phyloP scores from a whole-genome alignment of 2,329 filamentous ascomycete genomes.

The Apiospora marii region DNA sequence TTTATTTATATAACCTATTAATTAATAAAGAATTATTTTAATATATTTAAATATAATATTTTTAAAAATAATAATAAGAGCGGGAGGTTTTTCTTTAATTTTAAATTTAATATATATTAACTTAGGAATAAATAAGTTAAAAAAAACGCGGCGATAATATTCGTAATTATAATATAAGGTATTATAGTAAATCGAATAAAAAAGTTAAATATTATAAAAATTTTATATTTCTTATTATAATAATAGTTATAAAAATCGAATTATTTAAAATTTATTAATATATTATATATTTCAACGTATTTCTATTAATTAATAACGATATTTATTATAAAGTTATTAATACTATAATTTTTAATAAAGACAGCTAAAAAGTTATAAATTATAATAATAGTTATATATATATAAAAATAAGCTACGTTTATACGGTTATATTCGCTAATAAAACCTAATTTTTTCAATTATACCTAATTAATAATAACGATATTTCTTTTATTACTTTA shows the following conservation, averaged over 20 bases:
- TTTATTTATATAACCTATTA: not conserved
- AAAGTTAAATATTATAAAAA: not conserved
- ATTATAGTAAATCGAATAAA: not conserved
- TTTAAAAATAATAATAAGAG: not conserved
- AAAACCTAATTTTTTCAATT: not conserved
- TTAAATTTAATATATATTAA: not conserved
- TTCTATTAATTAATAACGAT: not conserved
- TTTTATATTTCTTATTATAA: not conserved
- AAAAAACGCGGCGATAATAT: not conserved
- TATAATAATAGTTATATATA: not conserved
- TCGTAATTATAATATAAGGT: not conserved
- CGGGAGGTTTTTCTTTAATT: too few relatives aligned
- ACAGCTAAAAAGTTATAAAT: not conserved
- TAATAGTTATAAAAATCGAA: not conserved
- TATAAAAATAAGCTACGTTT: not conserved
- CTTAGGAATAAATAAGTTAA: not conserved
- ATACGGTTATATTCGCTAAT: not conserved
- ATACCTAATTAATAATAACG: not conserved
- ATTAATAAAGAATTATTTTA: not conserved
- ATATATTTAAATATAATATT: not conserved
- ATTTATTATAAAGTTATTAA: not conserved
- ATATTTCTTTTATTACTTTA: not conserved
- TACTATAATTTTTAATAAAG: not conserved
- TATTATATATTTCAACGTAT: not conserved
- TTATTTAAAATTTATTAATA: not conserved